Evolutionary conservation across 2,329 filamentous ascomycete genomes (phyloP).

Genomic region (Cordyceps pruinosa): DNA sequence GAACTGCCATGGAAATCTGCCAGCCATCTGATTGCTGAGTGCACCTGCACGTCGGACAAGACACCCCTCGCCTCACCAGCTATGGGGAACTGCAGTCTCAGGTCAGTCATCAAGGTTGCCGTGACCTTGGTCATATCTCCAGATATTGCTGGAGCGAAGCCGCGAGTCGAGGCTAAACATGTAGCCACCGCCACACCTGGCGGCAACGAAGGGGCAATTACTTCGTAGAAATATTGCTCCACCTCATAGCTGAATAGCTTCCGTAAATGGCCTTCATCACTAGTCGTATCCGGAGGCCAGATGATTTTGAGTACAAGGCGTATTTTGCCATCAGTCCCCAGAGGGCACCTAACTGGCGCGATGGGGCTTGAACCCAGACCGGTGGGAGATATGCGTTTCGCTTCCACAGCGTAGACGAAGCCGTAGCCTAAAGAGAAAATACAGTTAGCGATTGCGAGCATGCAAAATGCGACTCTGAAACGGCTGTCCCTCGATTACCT

Average conservation of each 20-base stretch:
- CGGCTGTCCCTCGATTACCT: not conserved
- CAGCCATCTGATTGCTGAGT: slow-evolving; percentile 54
- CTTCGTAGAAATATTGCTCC: slow-evolving; percentile 58
- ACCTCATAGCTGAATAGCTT: slow-evolving; percentile 63
- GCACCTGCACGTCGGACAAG: slow-evolving; percentile 41
- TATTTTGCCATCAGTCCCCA: slow-evolving; percentile 19
- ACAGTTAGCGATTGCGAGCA: not conserved
- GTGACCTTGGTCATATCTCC: slow-evolving; percentile 33
- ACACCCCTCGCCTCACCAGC: slow-evolving; percentile 46
- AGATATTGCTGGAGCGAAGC: slow-evolving; percentile 14
- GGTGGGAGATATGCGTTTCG: slow-evolving; percentile 24
- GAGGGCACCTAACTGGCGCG: too few species aligned
- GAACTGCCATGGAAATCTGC: slow-evolving; percentile 53
- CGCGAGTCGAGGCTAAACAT: slow-evolving; percentile 39
- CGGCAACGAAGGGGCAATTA: slow-evolving; percentile 44
- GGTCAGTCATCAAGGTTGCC: slow-evolving; percentile 52
- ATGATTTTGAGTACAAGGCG: slow-evolving; percentile 54
- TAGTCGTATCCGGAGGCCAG: slow-evolving; percentile 36
- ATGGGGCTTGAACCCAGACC: slow-evolving; percentile 11
- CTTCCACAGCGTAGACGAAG: slow-evolving; percentile 49
- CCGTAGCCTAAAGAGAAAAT: slow-evolving; percentile 35
- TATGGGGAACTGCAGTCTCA: slow-evolving; percentile 46
- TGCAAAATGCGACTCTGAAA: not conserved
- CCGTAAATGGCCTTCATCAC: slow-evolving; percentile 55
- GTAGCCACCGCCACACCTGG: slow-evolving; percentile 40